Conservation (phyloP, 1,284 basidiomycete genomes). For the Meira miltonrushii region DNA sequence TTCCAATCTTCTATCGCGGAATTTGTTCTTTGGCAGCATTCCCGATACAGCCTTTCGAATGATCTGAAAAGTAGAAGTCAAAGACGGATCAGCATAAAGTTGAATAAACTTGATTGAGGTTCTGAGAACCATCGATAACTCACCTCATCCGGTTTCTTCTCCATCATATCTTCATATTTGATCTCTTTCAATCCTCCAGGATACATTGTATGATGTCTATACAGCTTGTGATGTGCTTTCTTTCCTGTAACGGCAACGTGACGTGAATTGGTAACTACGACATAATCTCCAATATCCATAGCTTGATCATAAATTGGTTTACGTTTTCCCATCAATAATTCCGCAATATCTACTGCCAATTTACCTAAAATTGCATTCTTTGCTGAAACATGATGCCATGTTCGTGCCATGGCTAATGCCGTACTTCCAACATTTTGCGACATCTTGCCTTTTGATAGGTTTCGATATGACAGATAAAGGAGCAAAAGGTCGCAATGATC, state of each 20-base stretch:
- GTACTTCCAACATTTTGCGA: slow-evolving; percentile 55
- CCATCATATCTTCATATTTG: slow-evolving; percentile 45
- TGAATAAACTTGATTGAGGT: not conserved
- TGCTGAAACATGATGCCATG: slow-evolving; percentile 94
- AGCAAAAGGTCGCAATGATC: no score
- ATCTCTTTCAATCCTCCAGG: slow-evolving; percentile 77
- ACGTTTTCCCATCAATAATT: slow-evolving; percentile 97
- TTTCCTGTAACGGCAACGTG: slow-evolving; percentile 81
- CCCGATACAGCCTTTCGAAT: slow-evolving; percentile 49
- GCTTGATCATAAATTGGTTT: slow-evolving; percentile 92
- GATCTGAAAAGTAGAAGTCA: slow-evolving; percentile 21
- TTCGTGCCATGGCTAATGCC: slow-evolving; percentile 80
- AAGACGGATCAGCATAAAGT: slow-evolving; percentile 5
- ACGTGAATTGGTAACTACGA: slow-evolving; percentile 85
- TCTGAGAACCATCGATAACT: slow-evolving; percentile 45
- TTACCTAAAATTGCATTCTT: slow-evolving; percentile 83
- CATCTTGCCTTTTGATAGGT: slow-evolving; percentile 4
- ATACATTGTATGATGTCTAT: slow-evolving; percentile 84
- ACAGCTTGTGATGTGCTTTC: slow-evolving; percentile 81
- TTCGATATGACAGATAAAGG: not conserved
- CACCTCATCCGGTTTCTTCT: slow-evolving; percentile 84
- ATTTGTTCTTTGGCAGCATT: slow-evolving; percentile 52
- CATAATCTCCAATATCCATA: slow-evolving; percentile 69
- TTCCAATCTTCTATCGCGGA: slow-evolving; percentile 47
- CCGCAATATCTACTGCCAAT: slow-evolving; percentile 85